Evolutionary conservation across 768 basidiomycete genomes (phyloP), one percentile per base, ranked within the genome.

Genomic region (Calvatia gigantea): DNA sequence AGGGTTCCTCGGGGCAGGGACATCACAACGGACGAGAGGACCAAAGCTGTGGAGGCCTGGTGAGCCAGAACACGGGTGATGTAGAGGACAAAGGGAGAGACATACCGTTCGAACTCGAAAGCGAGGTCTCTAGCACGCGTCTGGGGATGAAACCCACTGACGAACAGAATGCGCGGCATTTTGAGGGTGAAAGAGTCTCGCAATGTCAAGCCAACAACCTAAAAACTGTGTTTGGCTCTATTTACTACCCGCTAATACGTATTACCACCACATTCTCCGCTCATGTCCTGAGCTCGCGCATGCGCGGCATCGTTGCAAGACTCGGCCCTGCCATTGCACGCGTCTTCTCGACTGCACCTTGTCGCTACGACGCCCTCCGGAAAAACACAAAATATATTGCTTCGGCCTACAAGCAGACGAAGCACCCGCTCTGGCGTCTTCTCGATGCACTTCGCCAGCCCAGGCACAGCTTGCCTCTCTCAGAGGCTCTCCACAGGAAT

Each of bases 101-200:
- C 75, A 43, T 56, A 91, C 91, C 86, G 80, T 78, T 94, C 92
- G 62, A 94, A 94, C 69, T 93, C 91, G 62, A 74, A 89, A 1
- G 92, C 92, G 2, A 94, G 80, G 63, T 92, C 91, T 51, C 86
- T 80, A 7, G 92, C 91, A 21, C 90, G 83, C 2, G 89, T 92
- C n/a, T 82, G 71, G 4, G 87, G 86, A 62, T 90, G 85, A 65
- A 94, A 94, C 17, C 91, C 91, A 64, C 85, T 89, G 42, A 94
- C 91, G 62, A 91, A 94, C 57, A 93, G 80, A 60, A 92, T 93
- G 60, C 91, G 87, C 66, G 86, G 85, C 87, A 89, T 85, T 38
- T 61, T 68, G 66, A 62, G 38, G 46, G 12, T 9, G 14, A 25
- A 19, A 23, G 43, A 38, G 25, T 45, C 53, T n/a, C n/a, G n/a